A percentile compares a stretch with the other conserved stretches of the same genome.
These are phyloP conservation scores for Fraxinus sp. DNA, from an alignment of 305 asterid genomes.

Conservation along the genomic window DNA sequence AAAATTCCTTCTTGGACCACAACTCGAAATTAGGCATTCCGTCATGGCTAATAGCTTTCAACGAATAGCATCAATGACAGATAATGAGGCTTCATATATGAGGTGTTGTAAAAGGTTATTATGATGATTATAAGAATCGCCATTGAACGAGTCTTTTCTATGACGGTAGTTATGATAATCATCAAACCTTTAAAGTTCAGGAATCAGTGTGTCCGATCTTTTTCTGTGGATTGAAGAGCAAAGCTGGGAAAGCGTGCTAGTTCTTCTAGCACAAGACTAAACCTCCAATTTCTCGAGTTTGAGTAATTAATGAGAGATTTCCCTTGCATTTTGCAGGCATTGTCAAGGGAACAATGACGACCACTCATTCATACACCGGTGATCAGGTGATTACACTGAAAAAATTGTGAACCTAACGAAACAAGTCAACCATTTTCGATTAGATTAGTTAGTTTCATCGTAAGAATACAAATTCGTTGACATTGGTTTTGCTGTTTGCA, in stretches of 20 bases:
- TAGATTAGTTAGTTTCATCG: neutral
- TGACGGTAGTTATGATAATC: neutral
- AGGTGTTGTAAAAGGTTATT: neutral
- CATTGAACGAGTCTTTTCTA: neutral
- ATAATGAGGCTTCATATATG: neutral
- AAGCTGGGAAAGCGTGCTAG: no score
- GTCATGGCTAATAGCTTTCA: neutral
- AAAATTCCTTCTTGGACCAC: neutral
- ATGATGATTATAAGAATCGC: neutral
- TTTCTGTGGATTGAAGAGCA: no score
- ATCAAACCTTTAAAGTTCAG: neutral
- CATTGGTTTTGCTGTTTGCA: constrained; percentile 21
- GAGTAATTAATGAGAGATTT: neutral
- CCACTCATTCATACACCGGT: constrained; percentile 96
- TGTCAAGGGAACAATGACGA: constrained; percentile 95
- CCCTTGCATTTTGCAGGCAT: constrained; percentile 51
- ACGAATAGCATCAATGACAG: neutral
- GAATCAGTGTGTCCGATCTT: no score
- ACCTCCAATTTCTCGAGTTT: neutral
- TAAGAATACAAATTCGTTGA: neutral
- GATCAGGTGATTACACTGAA: constrained; percentile 62
- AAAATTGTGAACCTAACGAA: neutral
- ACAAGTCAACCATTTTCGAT: no score
- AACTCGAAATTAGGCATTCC: neutral
- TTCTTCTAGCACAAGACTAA: neutral